Evolutionary conservation across 805 yeast genomes (phyloP), one percentile per base, ranked within the genome.

Genomic region (Myxozyma neglecta): DNA sequence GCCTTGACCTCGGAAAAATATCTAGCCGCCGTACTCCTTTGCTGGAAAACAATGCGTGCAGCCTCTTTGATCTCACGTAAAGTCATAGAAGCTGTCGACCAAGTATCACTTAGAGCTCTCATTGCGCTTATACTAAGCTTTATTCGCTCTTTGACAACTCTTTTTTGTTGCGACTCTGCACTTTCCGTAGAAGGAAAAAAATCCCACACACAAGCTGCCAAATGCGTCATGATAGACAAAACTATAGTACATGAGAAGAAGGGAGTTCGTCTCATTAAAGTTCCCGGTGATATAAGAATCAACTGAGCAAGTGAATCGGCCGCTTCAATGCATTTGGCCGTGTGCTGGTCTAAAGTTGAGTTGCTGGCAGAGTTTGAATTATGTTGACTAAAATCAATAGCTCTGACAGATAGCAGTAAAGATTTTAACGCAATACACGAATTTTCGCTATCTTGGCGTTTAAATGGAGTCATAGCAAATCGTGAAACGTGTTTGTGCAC

Each of bases 201-300:
- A 32, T 46, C 60, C 65, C 65, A 61, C 9, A 61, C 65, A 46
- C 59, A 58, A 6, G 60, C 52, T 1, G 55, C 35, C n/a, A 58
- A 42, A 45, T 61, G 62, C 9, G 55, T 53, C 11, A 61, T n/a
- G 40, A 55, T 16, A 42, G 62, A 36, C 24, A 54, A 29, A 18
- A 54, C 45, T 16, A 61, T 29, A 4, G 56, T 29, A 53, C 65
- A 61, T 14, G 62, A 32, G 56, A 61, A 58, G 36, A 54, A 58
- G 42, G 65, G 65, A 13, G 63, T 50, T 11, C 60, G 59, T 24
- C 49, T 37, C 51, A 34, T 40, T 18, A 58, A 35, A 9, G 61
- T 34, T 34, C 20, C 45, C 3, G 64, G 52, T 10, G 64, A 51
- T 14, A 52, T 20, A 8, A 57, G 16, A 6, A 61, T 32, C 32